Base-by-base conservation (phyloP, 139 green algal species). In the Chlorella sp. region DNA sequence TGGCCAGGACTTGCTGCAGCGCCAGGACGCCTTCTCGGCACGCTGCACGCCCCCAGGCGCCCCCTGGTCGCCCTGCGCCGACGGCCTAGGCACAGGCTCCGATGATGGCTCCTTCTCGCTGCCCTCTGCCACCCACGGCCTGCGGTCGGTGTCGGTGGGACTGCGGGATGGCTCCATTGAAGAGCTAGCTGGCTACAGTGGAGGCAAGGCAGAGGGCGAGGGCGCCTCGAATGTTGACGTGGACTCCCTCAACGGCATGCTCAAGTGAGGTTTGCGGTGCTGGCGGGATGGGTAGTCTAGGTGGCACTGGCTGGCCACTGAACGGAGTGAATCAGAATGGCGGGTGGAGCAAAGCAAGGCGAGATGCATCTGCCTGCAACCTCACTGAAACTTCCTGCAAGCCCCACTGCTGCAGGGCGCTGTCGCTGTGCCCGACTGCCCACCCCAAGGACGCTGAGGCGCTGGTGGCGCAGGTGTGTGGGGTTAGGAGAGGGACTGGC, bases 161-260 rank as follows among this genome's bases (percentile, higher is more conserved):
- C 57, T 86, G 55, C 70, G 70, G 18, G 81, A 81, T 41, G 38
- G 55, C 11, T 47, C 25, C 60, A 82, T 82, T 16, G 76, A 71
- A 36, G 76, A 82, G 36, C 60, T 82, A 36, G n/a, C 44, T 20
- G 72, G 72, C 12, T 60, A 60, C 51, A 25, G 72, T 23, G 57
- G 60, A 20, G 60, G 76, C 60, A 7, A 30, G 38, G 51, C 5
- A 36, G 74, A 30, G 36, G 65, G 76, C 38, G 60, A 44, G 20
- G 60, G 38, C n/a, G 76, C 63, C 21, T 39, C 76, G 12, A 55
- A 51, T 11, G 76, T 62, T 30, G 60, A 62, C 18, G 65, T 71
- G 56, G 90, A 90, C n/a, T 73, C 87, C 38, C 84, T 93, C 3
- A 90, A 91, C 57, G 78, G 90, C n/a, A 80, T 82, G 44, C 79